Evolutionary conservation across 2,329 filamentous ascomycete species (phyloP).

Genomic region (Colletotrichum tabaci): DNA sequence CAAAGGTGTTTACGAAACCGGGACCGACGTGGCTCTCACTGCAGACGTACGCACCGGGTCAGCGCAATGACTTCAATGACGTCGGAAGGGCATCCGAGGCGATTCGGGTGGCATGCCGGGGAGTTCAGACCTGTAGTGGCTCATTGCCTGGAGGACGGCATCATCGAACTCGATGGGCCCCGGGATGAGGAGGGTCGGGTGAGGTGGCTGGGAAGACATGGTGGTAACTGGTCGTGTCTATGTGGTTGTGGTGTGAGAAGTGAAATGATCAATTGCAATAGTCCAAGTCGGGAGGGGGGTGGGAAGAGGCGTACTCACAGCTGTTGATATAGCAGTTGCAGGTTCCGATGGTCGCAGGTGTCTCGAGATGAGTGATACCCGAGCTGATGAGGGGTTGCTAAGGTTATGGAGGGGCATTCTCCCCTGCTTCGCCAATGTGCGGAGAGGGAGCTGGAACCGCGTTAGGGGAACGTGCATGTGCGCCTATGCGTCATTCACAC

Average conservation of each 20-base stretch:
- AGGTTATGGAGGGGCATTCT: conserved; percentile 44
- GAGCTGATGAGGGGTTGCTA: conserved; percentile 44
- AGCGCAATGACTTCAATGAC: conserved; percentile 28
- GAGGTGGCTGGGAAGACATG: conserved; percentile 75
- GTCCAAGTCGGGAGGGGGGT: background rate
- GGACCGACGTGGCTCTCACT: conserved; percentile 95
- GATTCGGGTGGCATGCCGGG: background rate
- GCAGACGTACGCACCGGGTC: conserved; percentile 32
- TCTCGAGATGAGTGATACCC: conserved; percentile 44
- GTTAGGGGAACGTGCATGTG: conserved; percentile 43
- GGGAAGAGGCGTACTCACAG: conserved; percentile 18
- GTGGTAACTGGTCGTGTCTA: conserved; percentile 47
- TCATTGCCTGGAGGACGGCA: conserved; percentile 95
- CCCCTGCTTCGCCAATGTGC: conserved; percentile 42
- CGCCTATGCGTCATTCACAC: conserved; percentile 37
- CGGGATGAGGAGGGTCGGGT: conserved; percentile 89
- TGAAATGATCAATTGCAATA: conserved; percentile 1
- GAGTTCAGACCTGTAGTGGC: conserved; percentile 83
- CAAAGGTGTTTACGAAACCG: conserved; percentile 90
- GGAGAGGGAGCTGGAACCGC: conserved; percentile 44
- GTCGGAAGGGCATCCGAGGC: conserved; percentile 19
- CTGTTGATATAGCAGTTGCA: conserved; percentile 36
- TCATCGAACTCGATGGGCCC: conserved; percentile 99
- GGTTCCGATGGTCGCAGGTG: conserved; percentile 38
- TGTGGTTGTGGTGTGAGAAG: conserved; percentile 22